Percentiles rank a stretch among this genome's conserved stretches.
phyloP scores from a whole-genome alignment of 306 rosid species.

The Lathyrus tuberosus region DNA sequence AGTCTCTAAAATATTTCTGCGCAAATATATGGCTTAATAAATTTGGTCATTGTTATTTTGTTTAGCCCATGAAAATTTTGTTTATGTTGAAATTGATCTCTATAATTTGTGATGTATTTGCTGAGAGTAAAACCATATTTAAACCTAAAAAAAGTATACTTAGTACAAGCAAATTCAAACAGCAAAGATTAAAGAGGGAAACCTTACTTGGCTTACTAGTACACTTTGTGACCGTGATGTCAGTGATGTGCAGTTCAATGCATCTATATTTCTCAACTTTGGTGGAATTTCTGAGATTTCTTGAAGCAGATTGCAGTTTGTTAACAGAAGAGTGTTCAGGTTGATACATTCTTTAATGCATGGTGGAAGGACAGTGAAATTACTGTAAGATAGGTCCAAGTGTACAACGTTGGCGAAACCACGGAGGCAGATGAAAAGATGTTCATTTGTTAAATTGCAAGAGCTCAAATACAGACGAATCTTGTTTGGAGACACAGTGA shows the following conservation, averaged over 20 bases:
- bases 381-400: background rate
- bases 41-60: too few species aligned
- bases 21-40: too few species aligned
- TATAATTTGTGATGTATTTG: too few species aligned
- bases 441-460: background rate
- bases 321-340: background rate
- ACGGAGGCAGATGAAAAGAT: background rate
- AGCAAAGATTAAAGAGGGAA: background rate
- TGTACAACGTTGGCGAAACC: conserved; percentile 1
- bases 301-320: conserved; percentile 2
- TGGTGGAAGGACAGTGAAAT: background rate
- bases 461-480: conserved; percentile 2
- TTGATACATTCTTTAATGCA: conserved; percentile 16
- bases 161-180: too few species aligned
- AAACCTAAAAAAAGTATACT: too few species aligned
- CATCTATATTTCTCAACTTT: background rate
- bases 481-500: background rate
- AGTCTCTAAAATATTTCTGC: too few species aligned
- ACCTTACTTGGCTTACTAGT: conserved; percentile 2
- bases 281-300: background rate
- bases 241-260: conserved; percentile 7
- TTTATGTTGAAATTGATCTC: too few species aligned
- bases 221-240: conserved; percentile 6
- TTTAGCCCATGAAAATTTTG: too few species aligned
- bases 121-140: too few species aligned